Conservation (phyloP, 1,284 basidiomycete species). For the Ganoderma lucidum region DNA sequence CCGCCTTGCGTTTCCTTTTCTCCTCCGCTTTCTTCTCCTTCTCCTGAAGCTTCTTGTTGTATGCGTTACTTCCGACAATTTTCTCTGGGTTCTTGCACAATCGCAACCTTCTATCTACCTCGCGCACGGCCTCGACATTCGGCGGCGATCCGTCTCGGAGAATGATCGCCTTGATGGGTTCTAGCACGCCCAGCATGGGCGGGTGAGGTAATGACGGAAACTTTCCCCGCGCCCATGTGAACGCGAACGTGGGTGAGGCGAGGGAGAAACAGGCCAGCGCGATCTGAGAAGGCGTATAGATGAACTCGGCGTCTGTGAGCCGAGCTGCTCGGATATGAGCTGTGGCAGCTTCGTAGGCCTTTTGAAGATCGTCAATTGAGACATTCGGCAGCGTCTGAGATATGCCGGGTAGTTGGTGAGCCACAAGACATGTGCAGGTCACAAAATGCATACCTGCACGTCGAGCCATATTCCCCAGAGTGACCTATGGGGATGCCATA, state of each 20-base stretch:
- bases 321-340: slow-evolving; percentile 76
- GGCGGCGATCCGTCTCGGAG: slow-evolving; percentile 65
- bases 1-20: slow-evolving; percentile 73
- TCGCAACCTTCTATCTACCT: slow-evolving; percentile 85
- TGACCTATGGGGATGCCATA: slow-evolving; percentile 91
- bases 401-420: slow-evolving; percentile 49
- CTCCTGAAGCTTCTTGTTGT: slow-evolving; percentile 68
- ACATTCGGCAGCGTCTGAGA: slow-evolving; percentile 62
- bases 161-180: slow-evolving; percentile 67
- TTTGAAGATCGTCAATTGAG: slow-evolving; percentile 51
- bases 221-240: slow-evolving; percentile 71
- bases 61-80: slow-evolving; percentile 85
- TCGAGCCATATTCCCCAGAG: slow-evolving; percentile 93
- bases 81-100: slow-evolving; percentile 95
- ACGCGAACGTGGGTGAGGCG: slow-evolving; percentile 66
- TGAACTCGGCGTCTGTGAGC: slow-evolving; percentile 91
- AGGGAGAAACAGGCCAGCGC: slow-evolving; percentile 86
- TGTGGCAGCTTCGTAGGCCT: slow-evolving; percentile 66
- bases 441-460: slow-evolving; percentile 70
- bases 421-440: slow-evolving; percentile 5
- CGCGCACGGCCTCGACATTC: slow-evolving; percentile 84
- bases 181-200: slow-evolving; percentile 48
- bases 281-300: slow-evolving; percentile 94
- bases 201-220: slow-evolving; percentile 37
- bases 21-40: slow-evolving; percentile 70